phyloP scores from a whole-genome alignment of 768 basidiomycete species.

The Pisolithus sp. region DNA sequence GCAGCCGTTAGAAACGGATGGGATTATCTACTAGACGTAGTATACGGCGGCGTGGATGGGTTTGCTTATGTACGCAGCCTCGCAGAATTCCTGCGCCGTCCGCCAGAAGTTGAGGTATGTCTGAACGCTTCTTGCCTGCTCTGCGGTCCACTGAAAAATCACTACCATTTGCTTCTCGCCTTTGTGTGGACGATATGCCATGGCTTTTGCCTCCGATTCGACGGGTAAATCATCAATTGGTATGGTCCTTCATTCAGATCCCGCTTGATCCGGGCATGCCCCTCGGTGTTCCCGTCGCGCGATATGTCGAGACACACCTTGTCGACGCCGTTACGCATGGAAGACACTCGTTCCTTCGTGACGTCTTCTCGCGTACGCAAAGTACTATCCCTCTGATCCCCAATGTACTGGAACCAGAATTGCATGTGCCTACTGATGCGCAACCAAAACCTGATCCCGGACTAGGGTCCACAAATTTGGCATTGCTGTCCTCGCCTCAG shows the following conservation, averaged over 20 bases:
- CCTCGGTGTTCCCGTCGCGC: constrained; percentile 31
- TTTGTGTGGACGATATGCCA: too few species aligned
- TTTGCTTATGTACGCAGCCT: constrained; percentile 71
- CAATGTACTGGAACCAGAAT: not conserved
- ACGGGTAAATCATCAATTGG: constrained; percentile 10
- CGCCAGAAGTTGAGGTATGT: constrained; percentile 8
- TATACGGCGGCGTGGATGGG: constrained; percentile 75
- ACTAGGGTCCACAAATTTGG: too few species aligned
- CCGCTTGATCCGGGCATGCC: not conserved
- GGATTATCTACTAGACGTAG: constrained; percentile 63
- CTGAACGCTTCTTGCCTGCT: constrained; percentile 4
- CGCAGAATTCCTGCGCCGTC: constrained; percentile 56
- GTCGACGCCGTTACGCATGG: constrained; percentile 37
- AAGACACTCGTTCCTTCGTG: constrained; percentile 32
- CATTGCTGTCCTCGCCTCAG: too few species aligned
- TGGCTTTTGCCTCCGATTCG: too few species aligned
- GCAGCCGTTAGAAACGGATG: constrained; percentile 50
- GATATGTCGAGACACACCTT: constrained; percentile 36
- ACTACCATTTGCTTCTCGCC: too few species aligned
- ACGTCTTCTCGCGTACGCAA: constrained; percentile 12
- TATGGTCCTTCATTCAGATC: not conserved
- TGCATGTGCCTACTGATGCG: not conserved
- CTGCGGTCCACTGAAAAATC: not conserved
- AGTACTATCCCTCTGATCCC: not conserved
- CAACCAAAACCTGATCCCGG: too few species aligned